These are phyloP conservation scores for Citrullus colocynthis DNA, from an alignment of 306 rosid genomes.

Conservation along the genomic window DNA sequence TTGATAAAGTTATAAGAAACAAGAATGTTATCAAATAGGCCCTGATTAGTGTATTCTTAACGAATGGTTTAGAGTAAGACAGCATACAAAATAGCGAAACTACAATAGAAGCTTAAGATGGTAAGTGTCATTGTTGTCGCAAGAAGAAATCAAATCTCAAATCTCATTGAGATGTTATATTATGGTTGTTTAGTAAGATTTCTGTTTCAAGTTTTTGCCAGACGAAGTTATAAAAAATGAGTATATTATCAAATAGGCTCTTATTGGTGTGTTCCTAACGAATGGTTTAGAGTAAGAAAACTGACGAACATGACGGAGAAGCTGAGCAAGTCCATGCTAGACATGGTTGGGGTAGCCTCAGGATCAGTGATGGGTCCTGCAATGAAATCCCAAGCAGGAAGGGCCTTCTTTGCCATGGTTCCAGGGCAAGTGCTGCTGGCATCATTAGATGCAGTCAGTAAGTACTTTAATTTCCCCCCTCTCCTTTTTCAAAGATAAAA, in stretches of 20 bases:
- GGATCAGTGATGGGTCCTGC: slow-evolving; percentile 63
- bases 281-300: slow-evolving; percentile 44
- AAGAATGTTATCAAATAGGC: neutral
- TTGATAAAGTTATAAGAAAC: neutral
- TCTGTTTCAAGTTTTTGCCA: neutral
- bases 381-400: slow-evolving; percentile 64
- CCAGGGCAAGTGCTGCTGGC: slow-evolving; percentile 89
- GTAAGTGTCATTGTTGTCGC: too few species aligned
- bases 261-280: neutral
- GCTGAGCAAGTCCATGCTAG: slow-evolving; percentile 68
- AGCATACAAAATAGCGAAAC: neutral
- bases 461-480: slow-evolving; percentile 9
- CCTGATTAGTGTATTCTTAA: neutral
- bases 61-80: slow-evolving; percentile 42
- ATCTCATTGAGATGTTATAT: neutral
- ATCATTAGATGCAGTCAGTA: slow-evolving; percentile 86
- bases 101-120: too few species aligned
- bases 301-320: slow-evolving; percentile 71
- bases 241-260: neutral
- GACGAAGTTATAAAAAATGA: neutral
- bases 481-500: neutral
- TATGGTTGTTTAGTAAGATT: neutral
- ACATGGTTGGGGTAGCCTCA: slow-evolving; percentile 67
- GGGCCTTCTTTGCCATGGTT: slow-evolving; percentile 61
- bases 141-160: too few species aligned